A percentile compares a stretch with the other conserved stretches of the same genome.
Evolutionary conservation across 164 flowering plant species (phyloP).

Genomic region (Warburgia ugandensis): DNA sequence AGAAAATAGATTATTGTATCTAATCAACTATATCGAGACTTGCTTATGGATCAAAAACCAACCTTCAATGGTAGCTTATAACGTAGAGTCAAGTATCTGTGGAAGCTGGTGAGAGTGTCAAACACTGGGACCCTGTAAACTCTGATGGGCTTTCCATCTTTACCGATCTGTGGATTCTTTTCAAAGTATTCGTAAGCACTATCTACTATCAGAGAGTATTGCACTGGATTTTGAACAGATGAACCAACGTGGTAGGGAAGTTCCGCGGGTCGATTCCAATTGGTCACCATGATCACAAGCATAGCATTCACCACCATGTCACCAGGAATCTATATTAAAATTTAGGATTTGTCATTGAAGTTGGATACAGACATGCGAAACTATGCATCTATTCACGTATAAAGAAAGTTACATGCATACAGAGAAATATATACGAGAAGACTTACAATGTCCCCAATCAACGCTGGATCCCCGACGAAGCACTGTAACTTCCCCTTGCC

Average conservation of each 20-base stretch:
- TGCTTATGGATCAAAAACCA: not conserved
- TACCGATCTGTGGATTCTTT: slow-evolving; percentile 35
- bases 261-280: slow-evolving; percentile 23
- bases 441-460: slow-evolving; percentile 49
- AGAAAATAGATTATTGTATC: too few relatives aligned
- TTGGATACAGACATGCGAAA: too few relatives aligned
- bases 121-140: slow-evolving; percentile 25
- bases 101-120: slow-evolving; percentile 33
- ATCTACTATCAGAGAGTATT: slow-evolving; percentile 10
- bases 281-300: slow-evolving; percentile 44
- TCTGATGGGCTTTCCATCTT: slow-evolving; percentile 39
- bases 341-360: not conserved
- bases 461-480: slow-evolving; percentile 41
- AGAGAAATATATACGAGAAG: not conserved
- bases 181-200: slow-evolving; percentile 30
- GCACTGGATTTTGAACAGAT: slow-evolving; percentile 39
- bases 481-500: slow-evolving; percentile 61
- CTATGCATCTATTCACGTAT: too few relatives aligned
- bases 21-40: too few relatives aligned
- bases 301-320: slow-evolving; percentile 87
- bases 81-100: slow-evolving; percentile 37
- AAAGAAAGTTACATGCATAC: not conserved
- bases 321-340: slow-evolving; percentile 56
- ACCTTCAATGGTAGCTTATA: slow-evolving; percentile 53
- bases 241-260: slow-evolving; percentile 59